Conservation (phyloP, 257 asterid genomes). For the Dorcoceras hygrometricum region DNA sequence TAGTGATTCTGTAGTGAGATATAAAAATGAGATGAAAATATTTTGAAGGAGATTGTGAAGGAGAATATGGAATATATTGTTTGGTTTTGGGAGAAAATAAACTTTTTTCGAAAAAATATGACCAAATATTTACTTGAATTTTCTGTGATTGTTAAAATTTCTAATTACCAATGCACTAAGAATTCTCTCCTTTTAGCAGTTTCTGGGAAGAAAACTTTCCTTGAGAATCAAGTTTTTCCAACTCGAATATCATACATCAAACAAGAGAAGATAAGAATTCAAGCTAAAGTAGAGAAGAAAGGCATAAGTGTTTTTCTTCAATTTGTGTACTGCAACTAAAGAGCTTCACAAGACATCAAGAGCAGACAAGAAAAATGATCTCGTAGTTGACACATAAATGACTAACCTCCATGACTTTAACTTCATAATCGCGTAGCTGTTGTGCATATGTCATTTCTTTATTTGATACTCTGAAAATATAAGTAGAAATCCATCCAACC, state of each 20-base stretch:
- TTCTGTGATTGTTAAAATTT: not conserved
- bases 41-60: too few relatives aligned
- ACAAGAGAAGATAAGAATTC: not conserved
- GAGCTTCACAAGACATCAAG: slow-evolving; percentile 3
- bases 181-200: not conserved
- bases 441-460: slow-evolving; percentile 97
- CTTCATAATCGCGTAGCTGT: slow-evolving; percentile 87
- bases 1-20: too few relatives aligned
- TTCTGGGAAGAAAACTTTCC: not conserved
- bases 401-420: slow-evolving; percentile 88
- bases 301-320: not conserved
- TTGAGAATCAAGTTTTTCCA: not conserved
- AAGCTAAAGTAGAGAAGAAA: not conserved
- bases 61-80: too few relatives aligned
- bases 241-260: not conserved
- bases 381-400: slow-evolving; percentile 3
- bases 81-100: too few relatives aligned
- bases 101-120: too few relatives aligned
- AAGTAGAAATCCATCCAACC: slow-evolving; percentile 92
- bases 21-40: too few relatives aligned
- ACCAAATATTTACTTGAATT: not conserved
- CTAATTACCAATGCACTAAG: not conserved
- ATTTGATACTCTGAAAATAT: slow-evolving; percentile 89
- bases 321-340: not conserved
- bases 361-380: not conserved